Evolutionary conservation across 345 rosid genomes (phyloP).

Genomic region (Nephelium lappaceum): DNA sequence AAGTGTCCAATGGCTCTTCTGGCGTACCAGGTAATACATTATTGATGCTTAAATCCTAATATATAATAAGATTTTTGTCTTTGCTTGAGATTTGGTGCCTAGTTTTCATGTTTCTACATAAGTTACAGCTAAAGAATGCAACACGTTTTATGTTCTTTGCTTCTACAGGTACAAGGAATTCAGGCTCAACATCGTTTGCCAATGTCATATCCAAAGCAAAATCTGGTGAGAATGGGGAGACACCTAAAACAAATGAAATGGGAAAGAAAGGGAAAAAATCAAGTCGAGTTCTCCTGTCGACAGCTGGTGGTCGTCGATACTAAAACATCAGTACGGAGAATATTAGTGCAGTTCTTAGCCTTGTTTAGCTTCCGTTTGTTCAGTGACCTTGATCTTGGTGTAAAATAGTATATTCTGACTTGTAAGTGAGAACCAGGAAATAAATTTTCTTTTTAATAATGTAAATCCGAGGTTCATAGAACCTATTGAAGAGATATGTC

Average conservation of each 20-base stretch:
- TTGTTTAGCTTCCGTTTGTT: not conserved
- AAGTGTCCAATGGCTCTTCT: slow-evolving; percentile 42
- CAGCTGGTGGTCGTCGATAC: slow-evolving; percentile 84
- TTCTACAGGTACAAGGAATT: slow-evolving; percentile 51
- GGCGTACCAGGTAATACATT: slow-evolving; percentile 33
- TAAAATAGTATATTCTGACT: not conserved
- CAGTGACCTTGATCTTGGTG: not conserved
- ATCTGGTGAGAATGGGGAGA: slow-evolving; percentile 37
- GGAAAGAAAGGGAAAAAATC: slow-evolving; percentile 84
- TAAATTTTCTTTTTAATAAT: not conserved
- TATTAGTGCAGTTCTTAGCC: not conserved
- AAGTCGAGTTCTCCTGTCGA: slow-evolving; percentile 74
- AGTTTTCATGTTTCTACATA: not conserved
- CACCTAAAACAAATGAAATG: slow-evolving; percentile 48
- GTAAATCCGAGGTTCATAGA: not conserved
- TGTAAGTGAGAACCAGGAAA: not conserved
- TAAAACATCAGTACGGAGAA: slow-evolving; percentile 23
- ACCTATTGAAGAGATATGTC: too few species aligned
- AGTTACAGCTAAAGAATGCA: not conserved
- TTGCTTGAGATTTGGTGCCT: not conserved
- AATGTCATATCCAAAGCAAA: slow-evolving; percentile 62
- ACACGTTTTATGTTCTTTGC: not conserved
- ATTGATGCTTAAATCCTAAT: not conserved
- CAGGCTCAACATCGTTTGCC: slow-evolving; percentile 72
- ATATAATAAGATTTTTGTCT: not conserved